Conservation (phyloP, 108 stramenopile genomes). For the Nitzschia palea region DNA sequence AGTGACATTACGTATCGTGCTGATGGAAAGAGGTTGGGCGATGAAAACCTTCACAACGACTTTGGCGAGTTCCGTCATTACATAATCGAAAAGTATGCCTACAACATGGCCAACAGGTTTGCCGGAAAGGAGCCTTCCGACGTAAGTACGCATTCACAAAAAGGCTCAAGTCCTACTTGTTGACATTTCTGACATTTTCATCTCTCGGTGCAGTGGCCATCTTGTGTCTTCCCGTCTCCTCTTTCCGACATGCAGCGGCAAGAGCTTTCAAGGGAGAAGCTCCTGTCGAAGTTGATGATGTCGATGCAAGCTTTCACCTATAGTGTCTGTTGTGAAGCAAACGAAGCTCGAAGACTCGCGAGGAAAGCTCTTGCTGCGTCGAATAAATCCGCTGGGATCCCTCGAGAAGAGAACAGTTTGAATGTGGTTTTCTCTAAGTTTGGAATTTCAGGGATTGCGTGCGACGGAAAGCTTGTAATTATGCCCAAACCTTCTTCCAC, state of each 20-base stretch:
- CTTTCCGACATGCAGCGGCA: constrained; percentile 66
- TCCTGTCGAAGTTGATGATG: constrained; percentile 72
- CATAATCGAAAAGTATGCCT: constrained; percentile 69
- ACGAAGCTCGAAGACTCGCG: constrained; percentile 56
- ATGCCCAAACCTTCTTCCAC: constrained; percentile 53
- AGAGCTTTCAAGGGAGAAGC: constrained; percentile 81
- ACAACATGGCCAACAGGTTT: constrained; percentile 59
- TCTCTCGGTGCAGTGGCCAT: constrained; percentile 80
- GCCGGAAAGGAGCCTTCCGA: constrained; percentile 63
- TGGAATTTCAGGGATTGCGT: constrained; percentile 52
- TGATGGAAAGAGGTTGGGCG: constrained; percentile 76
- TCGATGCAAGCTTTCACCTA: constrained; percentile 81
- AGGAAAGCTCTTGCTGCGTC: constrained; percentile 21
- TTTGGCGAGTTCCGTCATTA: constrained; percentile 88
- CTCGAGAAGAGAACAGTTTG: constrained; percentile 20
- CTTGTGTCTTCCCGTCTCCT: constrained; percentile 63
- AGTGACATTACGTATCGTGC: constrained; percentile 67
- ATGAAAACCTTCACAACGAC: constrained; percentile 56
- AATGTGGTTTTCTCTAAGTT: constrained; percentile 58
- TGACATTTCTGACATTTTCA: neutral
- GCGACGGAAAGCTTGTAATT: constrained; percentile 55
- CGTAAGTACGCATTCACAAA: constrained; percentile 45
- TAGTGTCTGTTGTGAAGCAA: constrained; percentile 71
- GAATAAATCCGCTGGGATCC: constrained; percentile 19
- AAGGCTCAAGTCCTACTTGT: neutral